Percentiles rank a stretch among this genome's conserved stretches.
Evolutionary conservation across 495 filamentous ascomycete species (phyloP).

Genomic region (Podospora sp.): DNA sequence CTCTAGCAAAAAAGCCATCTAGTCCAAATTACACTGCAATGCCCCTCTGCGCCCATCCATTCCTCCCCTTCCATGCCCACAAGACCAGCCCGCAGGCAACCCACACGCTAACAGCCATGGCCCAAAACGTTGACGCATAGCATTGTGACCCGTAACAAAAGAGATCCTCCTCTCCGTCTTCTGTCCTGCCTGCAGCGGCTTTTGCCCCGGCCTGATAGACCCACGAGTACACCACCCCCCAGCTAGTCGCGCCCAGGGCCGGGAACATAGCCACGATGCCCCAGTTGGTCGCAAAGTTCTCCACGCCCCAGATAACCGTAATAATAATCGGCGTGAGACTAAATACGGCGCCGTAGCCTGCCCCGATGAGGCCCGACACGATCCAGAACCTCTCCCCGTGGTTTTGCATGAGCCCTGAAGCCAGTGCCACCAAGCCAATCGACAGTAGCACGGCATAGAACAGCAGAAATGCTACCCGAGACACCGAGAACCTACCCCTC

Average conservation of each 20-base stretch:
- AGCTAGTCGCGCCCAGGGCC: slow-evolving; percentile 79
- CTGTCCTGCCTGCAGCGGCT: slow-evolving; percentile 24
- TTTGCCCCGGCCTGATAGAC: slow-evolving; percentile 72
- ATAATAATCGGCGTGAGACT: slow-evolving; percentile 87
- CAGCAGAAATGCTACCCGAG: slow-evolving; percentile 79
- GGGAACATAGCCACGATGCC: slow-evolving; percentile 92
- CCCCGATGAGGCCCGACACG: slow-evolving; percentile 76
- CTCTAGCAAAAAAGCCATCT: not conserved
- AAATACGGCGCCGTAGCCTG: slow-evolving; percentile 92
- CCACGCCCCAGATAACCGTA: slow-evolving; percentile 93
- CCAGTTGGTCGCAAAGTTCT: slow-evolving; percentile 99
- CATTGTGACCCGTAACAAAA: slow-evolving; percentile 76
- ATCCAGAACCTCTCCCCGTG: slow-evolving; percentile 74
- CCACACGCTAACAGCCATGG: slow-evolving; percentile 75
- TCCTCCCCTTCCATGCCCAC: slow-evolving; percentile 77
- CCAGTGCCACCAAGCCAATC: slow-evolving; percentile 72
- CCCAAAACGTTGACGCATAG: slow-evolving; percentile 79
- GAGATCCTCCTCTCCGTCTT: slow-evolving; percentile 46
- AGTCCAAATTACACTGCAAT: slow-evolving; percentile 62
- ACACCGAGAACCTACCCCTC: slow-evolving; percentile 58
- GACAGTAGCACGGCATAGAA: slow-evolving; percentile 74
- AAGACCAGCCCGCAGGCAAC: slow-evolving; percentile 71
- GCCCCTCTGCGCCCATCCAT: slow-evolving; percentile 76
- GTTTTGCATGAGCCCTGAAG: slow-evolving; percentile 67
- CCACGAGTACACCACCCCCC: slow-evolving; percentile 79